phyloP scores from a whole-genome alignment of 345 rosid species.

The Eutrema heterophyllum region DNA sequence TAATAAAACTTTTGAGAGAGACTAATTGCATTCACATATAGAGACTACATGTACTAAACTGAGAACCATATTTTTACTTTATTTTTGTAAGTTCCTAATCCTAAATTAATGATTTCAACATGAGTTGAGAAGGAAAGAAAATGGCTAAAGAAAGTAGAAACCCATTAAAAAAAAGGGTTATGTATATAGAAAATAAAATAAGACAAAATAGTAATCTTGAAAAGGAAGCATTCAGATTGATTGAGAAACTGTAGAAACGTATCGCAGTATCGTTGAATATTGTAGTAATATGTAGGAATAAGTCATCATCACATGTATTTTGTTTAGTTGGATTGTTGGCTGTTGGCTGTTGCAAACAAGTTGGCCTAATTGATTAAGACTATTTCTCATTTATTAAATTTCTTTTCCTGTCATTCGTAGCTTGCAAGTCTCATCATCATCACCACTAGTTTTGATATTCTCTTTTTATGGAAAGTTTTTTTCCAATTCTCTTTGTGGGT shows the following conservation, averaged over 20 bases:
- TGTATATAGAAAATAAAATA: not conserved
- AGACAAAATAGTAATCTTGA: not conserved
- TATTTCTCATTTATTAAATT: not conserved
- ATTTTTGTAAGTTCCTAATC: not conserved
- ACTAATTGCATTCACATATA: not conserved
- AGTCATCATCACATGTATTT: slow-evolving; percentile 12
- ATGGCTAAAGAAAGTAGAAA: not conserved
- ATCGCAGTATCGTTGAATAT: slow-evolving; percentile 7
- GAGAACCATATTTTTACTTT: not conserved
- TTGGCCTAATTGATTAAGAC: slow-evolving; percentile 19
- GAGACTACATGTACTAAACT: not conserved
- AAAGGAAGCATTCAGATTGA: not conserved
- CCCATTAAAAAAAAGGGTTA: not conserved
- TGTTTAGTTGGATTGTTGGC: slow-evolving; percentile 1
- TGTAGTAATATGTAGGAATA: slow-evolving; percentile 13
- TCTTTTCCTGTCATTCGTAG: not conserved
- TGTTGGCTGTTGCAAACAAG: slow-evolving; percentile 18
- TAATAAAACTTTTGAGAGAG: not conserved
- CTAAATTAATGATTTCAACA: not conserved
- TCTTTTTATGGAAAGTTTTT: not conserved
- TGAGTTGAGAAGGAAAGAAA: not conserved
- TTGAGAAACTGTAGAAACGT: slow-evolving; percentile 6
- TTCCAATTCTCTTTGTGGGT: not conserved
- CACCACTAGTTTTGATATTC: slow-evolving; percentile 13
- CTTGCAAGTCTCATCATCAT: slow-evolving; percentile 15